These are phyloP conservation scores for Boletellus sp. DNA, from an alignment of 768 basidiomycete genomes.

Conservation along the genomic window DNA sequence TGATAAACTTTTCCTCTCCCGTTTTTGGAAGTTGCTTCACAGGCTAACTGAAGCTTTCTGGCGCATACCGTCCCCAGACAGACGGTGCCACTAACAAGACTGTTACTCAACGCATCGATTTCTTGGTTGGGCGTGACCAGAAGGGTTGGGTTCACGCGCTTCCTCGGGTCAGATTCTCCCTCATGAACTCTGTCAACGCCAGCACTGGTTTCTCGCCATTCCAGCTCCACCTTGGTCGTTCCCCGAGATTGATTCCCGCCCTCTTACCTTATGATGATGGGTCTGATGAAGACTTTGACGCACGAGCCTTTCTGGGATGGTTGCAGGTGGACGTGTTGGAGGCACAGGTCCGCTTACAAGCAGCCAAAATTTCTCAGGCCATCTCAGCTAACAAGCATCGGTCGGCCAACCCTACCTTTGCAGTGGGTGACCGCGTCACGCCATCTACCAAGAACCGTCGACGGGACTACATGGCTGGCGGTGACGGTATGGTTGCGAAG, in stretches of 20 bases:
- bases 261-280: not conserved
- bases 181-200: not conserved
- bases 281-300: not conserved
- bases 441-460: not conserved
- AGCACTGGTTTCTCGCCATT: not conserved
- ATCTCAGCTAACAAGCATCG: not conserved
- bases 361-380: not conserved
- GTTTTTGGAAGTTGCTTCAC: conserved; percentile 23
- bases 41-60: conserved; percentile 17
- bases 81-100: conserved; percentile 16
- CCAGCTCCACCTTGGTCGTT: not conserved
- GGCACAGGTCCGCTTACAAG: not conserved
- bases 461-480: not conserved
- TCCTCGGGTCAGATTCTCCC: not conserved
- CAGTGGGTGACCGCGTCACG: not conserved
- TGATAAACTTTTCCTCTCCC: conserved; percentile 22
- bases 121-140: not conserved
- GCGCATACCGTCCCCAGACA: conserved; percentile 28
- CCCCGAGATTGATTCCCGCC: not conserved
- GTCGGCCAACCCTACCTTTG: not conserved
- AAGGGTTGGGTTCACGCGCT: not conserved
- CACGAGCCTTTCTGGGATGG: not conserved
- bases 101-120: not conserved
- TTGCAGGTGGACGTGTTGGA: not conserved
- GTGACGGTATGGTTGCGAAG: not conserved